phyloP scores from a whole-genome alignment of 2,329 filamentous ascomycete genomes.

The Cladosporium sp. region DNA sequence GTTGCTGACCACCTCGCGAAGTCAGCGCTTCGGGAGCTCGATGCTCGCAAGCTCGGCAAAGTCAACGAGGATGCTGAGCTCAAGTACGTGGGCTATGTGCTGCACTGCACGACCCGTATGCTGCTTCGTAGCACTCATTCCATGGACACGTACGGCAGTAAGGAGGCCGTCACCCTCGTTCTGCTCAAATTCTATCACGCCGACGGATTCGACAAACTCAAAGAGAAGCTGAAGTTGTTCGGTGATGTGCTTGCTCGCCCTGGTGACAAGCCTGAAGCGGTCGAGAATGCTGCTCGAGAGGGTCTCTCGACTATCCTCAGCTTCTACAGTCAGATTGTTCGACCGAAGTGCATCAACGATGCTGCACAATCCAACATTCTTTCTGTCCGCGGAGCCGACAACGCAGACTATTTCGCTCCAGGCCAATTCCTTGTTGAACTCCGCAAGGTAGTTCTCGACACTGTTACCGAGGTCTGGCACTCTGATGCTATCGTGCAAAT shows the following conservation, averaged over 20 bases:
- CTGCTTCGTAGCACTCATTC: slow-evolving; percentile 22
- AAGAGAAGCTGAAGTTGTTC: slow-evolving; percentile 37
- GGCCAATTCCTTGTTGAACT: slow-evolving; percentile 82
- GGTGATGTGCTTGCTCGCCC: slow-evolving; percentile 30
- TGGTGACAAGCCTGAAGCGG: slow-evolving; percentile 31
- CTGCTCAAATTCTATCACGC: slow-evolving; percentile 80
- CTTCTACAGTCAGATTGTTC: slow-evolving; percentile 70
- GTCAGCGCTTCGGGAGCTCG: slow-evolving; percentile 21
- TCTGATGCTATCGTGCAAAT: slow-evolving; percentile 77
- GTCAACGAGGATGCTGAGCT: slow-evolving; percentile 19
- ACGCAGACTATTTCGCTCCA: slow-evolving; percentile 56
- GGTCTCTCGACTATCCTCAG: slow-evolving; percentile 74
- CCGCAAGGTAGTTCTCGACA: slow-evolving; percentile 70
- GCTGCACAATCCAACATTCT: slow-evolving; percentile 58
- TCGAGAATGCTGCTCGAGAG: slow-evolving; percentile 16
- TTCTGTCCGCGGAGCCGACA: slow-evolving; percentile 37
- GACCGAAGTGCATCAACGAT: slow-evolving; percentile 74
- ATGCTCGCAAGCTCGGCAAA: slow-evolving; percentile 18
- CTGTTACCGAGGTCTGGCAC: slow-evolving; percentile 74
- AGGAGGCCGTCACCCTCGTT: slow-evolving; percentile 57
- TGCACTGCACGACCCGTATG: slow-evolving; percentile 20
- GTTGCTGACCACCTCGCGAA: slow-evolving; percentile 66
- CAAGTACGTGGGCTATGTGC: slow-evolving; percentile 20
- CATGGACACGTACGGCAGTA: slow-evolving; percentile 22
- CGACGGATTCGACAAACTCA: slow-evolving; percentile 68